Evolutionary conservation across 805 yeast species (phyloP).

Genomic region (Lipomyces sp.): DNA sequence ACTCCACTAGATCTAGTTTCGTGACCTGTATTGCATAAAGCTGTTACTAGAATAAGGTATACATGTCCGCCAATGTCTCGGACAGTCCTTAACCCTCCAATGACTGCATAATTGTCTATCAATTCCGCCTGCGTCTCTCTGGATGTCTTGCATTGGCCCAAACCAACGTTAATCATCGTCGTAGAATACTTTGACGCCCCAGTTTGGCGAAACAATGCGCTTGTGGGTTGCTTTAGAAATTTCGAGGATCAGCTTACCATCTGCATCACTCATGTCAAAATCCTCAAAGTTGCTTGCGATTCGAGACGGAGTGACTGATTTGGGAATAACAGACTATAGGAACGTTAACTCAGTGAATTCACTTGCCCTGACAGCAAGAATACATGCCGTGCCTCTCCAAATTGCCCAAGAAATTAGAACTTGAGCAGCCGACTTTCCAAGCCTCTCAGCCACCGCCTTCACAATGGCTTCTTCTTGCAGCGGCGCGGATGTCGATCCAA

Average conservation of each 20-base stretch:
- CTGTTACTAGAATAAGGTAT: no score
- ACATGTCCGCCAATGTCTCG: no score
- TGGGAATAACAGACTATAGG: slow-evolving; percentile 64
- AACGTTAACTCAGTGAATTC: no score
- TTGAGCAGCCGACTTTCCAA: slow-evolving; percentile 55
- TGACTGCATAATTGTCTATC: no score
- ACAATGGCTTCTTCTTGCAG: slow-evolving; percentile 53
- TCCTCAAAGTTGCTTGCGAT: slow-evolving; percentile 52
- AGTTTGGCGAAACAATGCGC: slow-evolving; percentile 23
- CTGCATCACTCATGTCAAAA: slow-evolving; percentile 50
- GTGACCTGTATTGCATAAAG: no score
- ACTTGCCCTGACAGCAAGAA: no score
- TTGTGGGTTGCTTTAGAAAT: slow-evolving; percentile 14
- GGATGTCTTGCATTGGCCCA: no score
- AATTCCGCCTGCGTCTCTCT: background rate
- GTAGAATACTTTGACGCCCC: slow-evolving; percentile 24
- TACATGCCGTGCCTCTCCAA: slow-evolving; percentile 63
- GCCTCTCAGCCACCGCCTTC: slow-evolving; percentile 59
- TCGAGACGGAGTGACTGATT: slow-evolving; percentile 69
- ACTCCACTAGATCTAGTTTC: no score
- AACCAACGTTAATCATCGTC: slow-evolving; percentile 14
- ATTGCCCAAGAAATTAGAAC: slow-evolving; percentile 62
- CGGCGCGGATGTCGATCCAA: slow-evolving; percentile 54
- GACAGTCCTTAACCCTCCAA: no score
- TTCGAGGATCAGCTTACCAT: slow-evolving; percentile 45